Evolutionary conservation across 306 rosid species (phyloP).

Genomic region (Prosopis cineraria): DNA sequence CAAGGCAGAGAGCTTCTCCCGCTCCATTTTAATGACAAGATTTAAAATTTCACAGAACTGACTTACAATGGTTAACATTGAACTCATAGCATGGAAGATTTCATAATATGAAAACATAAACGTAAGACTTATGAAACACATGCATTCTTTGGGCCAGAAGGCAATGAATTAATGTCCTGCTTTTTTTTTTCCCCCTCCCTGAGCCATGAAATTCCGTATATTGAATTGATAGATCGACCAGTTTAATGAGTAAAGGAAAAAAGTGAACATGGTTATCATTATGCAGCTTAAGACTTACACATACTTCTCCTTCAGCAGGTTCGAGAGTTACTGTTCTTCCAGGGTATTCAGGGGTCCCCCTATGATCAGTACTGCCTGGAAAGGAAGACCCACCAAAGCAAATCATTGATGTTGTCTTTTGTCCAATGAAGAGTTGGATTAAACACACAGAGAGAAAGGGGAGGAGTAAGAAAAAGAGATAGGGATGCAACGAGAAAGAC

Average conservation of each 20-base stretch:
- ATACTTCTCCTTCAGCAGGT: constrained; percentile 78
- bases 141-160: neutral
- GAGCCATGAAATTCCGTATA: too few species aligned
- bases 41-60: neutral
- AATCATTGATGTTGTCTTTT: neutral
- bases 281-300: constrained; percentile 53
- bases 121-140: neutral
- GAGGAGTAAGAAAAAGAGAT: neutral
- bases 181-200: too few species aligned
- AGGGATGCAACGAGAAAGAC: constrained; percentile 37
- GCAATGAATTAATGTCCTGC: neutral
- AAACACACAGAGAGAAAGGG: neutral
- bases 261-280: neutral
- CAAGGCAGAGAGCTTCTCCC: constrained; percentile 9
- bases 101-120: constrained; percentile 20
- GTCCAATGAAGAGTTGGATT: neutral
- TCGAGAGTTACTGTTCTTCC: constrained; percentile 95
- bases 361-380: constrained; percentile 90
- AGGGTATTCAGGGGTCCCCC: constrained; percentile 86
- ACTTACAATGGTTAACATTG: neutral
- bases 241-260: constrained; percentile 1
- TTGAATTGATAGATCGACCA: neutral
- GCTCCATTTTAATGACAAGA: neutral
- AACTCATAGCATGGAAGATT: neutral
- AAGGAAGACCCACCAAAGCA: constrained; percentile 35